Percentiles rank a stretch among this genome's conserved stretches.
These are phyloP conservation scores for Apophysomyces sp. DNA, from an alignment of 371 early-diverging fungal genomes.

Conservation along the genomic window DNA sequence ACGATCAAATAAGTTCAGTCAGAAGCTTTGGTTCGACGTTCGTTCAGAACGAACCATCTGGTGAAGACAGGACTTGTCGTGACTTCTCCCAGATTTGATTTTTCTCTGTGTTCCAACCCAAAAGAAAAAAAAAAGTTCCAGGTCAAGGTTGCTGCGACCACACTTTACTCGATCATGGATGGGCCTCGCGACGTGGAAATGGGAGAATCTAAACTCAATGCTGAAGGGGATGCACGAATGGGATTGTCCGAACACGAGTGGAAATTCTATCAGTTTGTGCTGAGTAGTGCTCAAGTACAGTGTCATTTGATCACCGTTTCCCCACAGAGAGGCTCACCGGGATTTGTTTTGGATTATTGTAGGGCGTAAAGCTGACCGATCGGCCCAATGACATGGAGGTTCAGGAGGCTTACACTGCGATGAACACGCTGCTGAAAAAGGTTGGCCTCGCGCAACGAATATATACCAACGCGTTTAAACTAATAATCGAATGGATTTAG, in stretches of 20 bases:
- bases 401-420: slow-evolving; percentile 39
- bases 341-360: not conserved
- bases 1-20: no score
- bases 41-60: no score
- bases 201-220: not conserved
- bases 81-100: not conserved
- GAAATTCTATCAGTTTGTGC: slow-evolving; percentile 16
- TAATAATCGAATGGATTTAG: slow-evolving; percentile 7
- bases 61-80: not conserved
- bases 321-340: no score
- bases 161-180: slow-evolving; percentile 1
- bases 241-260: slow-evolving; percentile 17
- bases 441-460: slow-evolving; percentile 19
- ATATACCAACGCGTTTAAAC: not conserved
- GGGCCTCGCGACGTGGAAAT: slow-evolving; percentile 1
- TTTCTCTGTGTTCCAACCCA: not conserved
- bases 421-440: slow-evolving; percentile 53
- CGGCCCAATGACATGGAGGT: slow-evolving; percentile 44
- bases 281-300: not conserved
- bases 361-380: slow-evolving; percentile 46
- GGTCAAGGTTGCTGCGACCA: not conserved
- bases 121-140: not conserved
- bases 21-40: no score
- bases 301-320: not conserved
- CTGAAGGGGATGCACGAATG: not conserved